Conservation (phyloP, 306 rosid genomes). For the Cicer judaicum region DNA sequence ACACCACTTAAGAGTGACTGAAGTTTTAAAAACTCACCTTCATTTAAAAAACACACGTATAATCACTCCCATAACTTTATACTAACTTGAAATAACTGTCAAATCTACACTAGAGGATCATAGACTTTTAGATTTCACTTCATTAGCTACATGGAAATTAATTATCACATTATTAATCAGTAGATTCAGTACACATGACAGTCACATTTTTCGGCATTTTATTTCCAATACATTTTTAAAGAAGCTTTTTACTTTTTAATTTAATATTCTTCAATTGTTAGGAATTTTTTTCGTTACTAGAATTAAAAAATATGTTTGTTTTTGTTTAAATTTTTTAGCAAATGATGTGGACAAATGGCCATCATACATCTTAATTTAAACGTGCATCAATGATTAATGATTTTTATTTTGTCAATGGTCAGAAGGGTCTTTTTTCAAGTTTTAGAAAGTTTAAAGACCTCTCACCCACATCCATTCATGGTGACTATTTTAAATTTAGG, state of each 20-base stretch:
- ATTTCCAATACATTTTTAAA: not conserved
- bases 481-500: not conserved
- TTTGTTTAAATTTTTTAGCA: not conserved
- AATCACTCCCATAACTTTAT: not conserved
- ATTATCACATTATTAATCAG: not conserved
- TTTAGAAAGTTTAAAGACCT: not conserved
- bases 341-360: not conserved
- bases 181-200: not conserved
- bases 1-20: not conserved
- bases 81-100: constrained; percentile 12
- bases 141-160: not conserved
- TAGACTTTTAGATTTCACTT: not conserved
- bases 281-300: not conserved
- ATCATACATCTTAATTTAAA: not conserved
- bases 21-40: constrained; percentile 6
- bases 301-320: not conserved
- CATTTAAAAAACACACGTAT: not conserved
- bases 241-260: not conserved
- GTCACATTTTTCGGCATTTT: not conserved
- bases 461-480: not conserved
- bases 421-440: not conserved
- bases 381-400: not conserved
- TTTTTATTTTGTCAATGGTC: not conserved
- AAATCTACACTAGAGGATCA: not conserved
- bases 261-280: not conserved